Base-by-base conservation (phyloP, 2,329 filamentous ascomycete genomes). In the Fusarium pseudonygamai region DNA sequence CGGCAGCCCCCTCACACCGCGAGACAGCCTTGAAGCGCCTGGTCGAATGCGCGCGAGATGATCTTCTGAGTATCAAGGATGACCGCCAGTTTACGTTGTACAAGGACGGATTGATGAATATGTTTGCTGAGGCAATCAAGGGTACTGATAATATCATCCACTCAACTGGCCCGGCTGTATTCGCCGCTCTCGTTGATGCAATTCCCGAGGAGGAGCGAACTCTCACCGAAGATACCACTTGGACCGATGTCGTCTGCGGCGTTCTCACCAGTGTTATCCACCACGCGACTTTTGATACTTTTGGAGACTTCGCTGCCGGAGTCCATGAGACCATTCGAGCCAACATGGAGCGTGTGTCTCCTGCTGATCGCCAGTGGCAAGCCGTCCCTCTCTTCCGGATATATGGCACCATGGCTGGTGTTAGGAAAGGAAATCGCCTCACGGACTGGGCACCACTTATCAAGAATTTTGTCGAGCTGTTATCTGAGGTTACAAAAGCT, bases 31-130 rank as follows among this genome's bases (percentile, higher is more conserved):
- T 99, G 40, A 85, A 89, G 18, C 83, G 87, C 18, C 91, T 98
- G n/a, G 84, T 97, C 5, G 84, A 87, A 18, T 92, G 95, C 81
- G 90, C 93, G 3, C 89, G 93, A 56, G 83, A 89, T 16, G 94
- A 97, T 78, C 85, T 97, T 57, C 75, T 87, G 56, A 84, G 83
- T 40, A 82, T 85, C 60, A 83, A 82, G 37, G 87, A 86, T n/a
- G 85, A 87, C 18, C 87, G 87, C 45, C 88, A 91, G 69, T 89
- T 89, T 68, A 85, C 86, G 18, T 86, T 94, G 20, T 97, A 97
- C 80, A 92, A 93, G 71, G 91, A 97, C 79, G 96, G 96, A 62
- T 82, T 98, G 50, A 98, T 97, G 94, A 93, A 91, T 24, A 92
- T 98, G 86, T 94, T 98, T 78, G 91, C 94, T 8, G 96, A 98